Evolutionary conservation across 2,329 filamentous ascomycete species (phyloP), one percentile per base, ranked within the genome.

Genomic region (Colletotrichum siamense): DNA sequence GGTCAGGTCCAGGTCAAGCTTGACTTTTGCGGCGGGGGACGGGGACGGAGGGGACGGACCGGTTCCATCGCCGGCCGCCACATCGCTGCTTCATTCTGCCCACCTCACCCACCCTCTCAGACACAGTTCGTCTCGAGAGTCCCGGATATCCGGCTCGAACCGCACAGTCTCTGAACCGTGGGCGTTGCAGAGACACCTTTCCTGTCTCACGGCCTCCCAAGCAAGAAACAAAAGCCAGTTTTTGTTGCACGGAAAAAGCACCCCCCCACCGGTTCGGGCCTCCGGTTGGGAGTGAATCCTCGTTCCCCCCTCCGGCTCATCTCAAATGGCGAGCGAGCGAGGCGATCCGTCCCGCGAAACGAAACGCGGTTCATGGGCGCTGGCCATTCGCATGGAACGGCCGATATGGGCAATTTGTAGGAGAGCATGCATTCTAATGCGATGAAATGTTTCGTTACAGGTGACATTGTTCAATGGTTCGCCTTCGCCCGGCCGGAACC

Each of bases 131-230:
- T 52, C 44, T 52, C 44, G 44, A 52, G 44, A 52, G 2, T 52
- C n/a, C 44, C 44, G 44, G 44, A 52, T 52, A 52, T 52, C 44
- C 44, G 44, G 44, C 44, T 13, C n/a, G 1, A 22, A 52, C 44
- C 44, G 44, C 44, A 52, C 44, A 24, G 44, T 22, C n/a, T 3
- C 44, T 52, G 44, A 13, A 24, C 44, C 4, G 0, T 8, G 6
- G 12, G n/a, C 12, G 0, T 13, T 1, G 44, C 3, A 52, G 6
- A 22, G 6, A 22, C 44, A 0, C 44, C 44, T 8, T 6, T 52
- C n/a, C n/a, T 22, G 44, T 52, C 44, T 52, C 44, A 52, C 44
- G n/a, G 44, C n/a, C 44, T 22, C 10, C 10, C 0, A 22, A 52
- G 12, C 44, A 52, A 52, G n/a, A 49, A 3, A n/a, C 16, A 49